Evolutionary conservation across 2,329 filamentous ascomycete species (phyloP).

Genomic region (Sclerotinia glacialis): DNA sequence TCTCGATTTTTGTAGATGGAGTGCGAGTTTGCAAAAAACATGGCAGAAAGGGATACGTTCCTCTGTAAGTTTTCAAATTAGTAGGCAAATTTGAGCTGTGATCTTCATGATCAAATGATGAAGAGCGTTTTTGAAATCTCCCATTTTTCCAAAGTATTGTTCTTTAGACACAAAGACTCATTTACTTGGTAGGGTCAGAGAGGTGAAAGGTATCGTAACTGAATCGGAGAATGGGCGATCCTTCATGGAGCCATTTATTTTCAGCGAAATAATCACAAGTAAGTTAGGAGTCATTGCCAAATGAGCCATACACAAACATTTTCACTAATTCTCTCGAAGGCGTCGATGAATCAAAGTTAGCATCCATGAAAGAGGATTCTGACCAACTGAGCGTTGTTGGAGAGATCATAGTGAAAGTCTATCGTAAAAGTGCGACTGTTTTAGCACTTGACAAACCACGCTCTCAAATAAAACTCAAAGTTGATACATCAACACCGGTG

Average conservation of each 20-base stretch:
- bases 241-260: not conserved
- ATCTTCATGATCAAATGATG: not conserved
- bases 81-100: not conserved
- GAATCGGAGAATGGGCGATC: not conserved
- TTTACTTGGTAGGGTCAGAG: not conserved
- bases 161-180: not conserved
- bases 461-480: not conserved
- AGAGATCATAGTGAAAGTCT: not conserved
- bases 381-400: not conserved
- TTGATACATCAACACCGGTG: not conserved
- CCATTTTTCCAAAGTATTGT: not conserved
- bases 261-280: not conserved
- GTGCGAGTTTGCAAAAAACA: fast-evolving
- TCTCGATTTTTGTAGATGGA: not conserved
- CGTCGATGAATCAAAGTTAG: not conserved
- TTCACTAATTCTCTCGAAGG: not conserved
- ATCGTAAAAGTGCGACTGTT: not conserved
- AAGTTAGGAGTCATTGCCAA: not conserved
- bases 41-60: not conserved
- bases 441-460: fast-evolving
- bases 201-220: not conserved
- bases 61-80: not conserved
- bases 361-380: not conserved
- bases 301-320: not conserved
- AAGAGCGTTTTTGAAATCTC: not conserved